Conservation (phyloP, 306 rosid species). For the Boehmeria nivea region DNA sequence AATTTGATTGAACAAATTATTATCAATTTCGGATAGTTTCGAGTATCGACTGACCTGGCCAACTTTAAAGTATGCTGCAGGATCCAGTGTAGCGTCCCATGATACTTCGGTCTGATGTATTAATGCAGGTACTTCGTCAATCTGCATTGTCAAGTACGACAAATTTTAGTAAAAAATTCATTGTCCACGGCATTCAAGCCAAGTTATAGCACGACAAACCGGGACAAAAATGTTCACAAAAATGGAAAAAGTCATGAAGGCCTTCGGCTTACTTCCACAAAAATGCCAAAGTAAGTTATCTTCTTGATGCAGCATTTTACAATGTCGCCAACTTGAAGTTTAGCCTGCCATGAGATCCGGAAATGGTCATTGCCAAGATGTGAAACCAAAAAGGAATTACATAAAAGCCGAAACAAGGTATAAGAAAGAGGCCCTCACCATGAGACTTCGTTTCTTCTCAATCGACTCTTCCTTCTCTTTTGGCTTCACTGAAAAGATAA, state of each 20-base stretch:
- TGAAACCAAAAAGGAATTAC: neutral
- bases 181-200: too few species aligned
- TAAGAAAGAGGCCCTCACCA: slow-evolving; percentile 43
- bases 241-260: too few species aligned
- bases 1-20: neutral
- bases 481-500: slow-evolving; percentile 65
- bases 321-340: slow-evolving; percentile 85
- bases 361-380: neutral
- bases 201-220: too few species aligned
- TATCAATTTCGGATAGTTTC: neutral
- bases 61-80: slow-evolving; percentile 65
- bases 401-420: neutral
- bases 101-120: slow-evolving; percentile 92
- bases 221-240: too few species aligned
- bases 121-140: slow-evolving; percentile 81
- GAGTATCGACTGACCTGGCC: slow-evolving; percentile 80
- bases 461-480: slow-evolving; percentile 69
- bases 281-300: slow-evolving; percentile 86
- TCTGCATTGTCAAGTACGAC: slow-evolving; percentile 37
- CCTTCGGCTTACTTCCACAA: slow-evolving; percentile 67
- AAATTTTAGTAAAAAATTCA: slow-evolving; percentile 12
- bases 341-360: slow-evolving; percentile 72
- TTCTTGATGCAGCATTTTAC: slow-evolving; percentile 74
- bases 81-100: slow-evolving; percentile 85
- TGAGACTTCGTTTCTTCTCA: slow-evolving; percentile 74